A percentile compares a stretch with the other conserved stretches of the same genome.
Evolutionary conservation across 148 eudicot genomes (phyloP).

Genomic region (Chenopodium suecicum): DNA sequence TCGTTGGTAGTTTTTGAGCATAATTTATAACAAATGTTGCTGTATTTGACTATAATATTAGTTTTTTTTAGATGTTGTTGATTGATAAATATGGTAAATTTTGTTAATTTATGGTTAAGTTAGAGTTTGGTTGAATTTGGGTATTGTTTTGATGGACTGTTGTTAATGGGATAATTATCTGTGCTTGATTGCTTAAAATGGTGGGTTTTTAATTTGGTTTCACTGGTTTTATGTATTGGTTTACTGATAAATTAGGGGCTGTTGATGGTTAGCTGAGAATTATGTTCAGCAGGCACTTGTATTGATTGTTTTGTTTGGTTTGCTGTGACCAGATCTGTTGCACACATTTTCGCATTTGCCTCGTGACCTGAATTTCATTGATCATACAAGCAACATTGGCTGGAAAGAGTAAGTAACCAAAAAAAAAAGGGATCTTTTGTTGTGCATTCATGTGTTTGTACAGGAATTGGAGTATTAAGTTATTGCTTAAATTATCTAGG

Average conservation of each 20-base stretch:
- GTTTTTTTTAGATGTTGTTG: too few species aligned
- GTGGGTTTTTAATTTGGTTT: slow-evolving; percentile 14
- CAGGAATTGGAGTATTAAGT: not conserved
- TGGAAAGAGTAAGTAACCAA: slow-evolving; percentile 83
- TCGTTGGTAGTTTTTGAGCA: not conserved
- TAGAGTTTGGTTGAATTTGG: slow-evolving; percentile 8
- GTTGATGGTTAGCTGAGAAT: not conserved
- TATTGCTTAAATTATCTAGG: slow-evolving; percentile 38
- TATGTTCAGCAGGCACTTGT: not conserved
- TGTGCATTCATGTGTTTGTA: not conserved
- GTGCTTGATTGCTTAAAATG: slow-evolving; percentile 7
- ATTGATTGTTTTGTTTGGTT: slow-evolving; percentile 14
- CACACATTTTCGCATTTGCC: slow-evolving; percentile 79
- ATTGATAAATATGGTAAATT: too few species aligned
- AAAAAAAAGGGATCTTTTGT: not conserved
- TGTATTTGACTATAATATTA: too few species aligned
- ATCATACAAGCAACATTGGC: slow-evolving; percentile 89
- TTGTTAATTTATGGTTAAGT: not conserved
- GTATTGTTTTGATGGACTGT: not conserved
- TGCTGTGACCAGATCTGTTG: slow-evolving; percentile 72
- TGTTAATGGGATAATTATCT: not conserved
- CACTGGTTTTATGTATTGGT: not conserved
- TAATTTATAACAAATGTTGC: not conserved
- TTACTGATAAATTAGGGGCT: not conserved
- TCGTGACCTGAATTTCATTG: slow-evolving; percentile 82